phyloP scores from a whole-genome alignment of 768 basidiomycete genomes.

The Xerocomellus dryophilus region DNA sequence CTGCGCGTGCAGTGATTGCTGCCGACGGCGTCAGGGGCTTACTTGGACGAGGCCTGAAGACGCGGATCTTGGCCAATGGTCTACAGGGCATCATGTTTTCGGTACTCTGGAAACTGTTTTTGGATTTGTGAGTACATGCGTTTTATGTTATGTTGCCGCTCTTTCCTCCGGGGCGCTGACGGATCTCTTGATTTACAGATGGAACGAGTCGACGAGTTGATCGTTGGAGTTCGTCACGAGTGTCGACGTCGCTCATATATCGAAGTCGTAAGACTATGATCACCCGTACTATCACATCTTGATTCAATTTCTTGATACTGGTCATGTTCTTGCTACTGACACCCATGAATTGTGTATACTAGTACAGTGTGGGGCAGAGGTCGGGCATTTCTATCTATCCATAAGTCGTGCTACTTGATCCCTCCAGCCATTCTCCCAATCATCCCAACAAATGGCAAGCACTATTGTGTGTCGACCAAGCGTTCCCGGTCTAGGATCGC shows the following conservation, averaged over 20 bases:
- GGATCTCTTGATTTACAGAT: slow-evolving; percentile 17
- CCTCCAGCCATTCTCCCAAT: slow-evolving; percentile 20
- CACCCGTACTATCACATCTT: background rate
- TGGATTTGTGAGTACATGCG: slow-evolving; percentile 68
- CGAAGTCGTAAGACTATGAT: background rate
- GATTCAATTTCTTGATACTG: background rate
- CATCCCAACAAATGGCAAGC: slow-evolving; percentile 44
- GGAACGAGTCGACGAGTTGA: slow-evolving; percentile 33
- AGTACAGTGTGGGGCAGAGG: no score
- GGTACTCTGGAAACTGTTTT: slow-evolving; percentile 86
- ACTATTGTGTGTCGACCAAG: slow-evolving; percentile 38
- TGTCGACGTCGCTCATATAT: background rate
- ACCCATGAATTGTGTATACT: background rate
- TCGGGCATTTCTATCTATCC: background rate
- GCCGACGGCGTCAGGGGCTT: slow-evolving; percentile 76
- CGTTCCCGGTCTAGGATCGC: slow-evolving; percentile 21
- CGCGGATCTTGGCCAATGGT: slow-evolving; percentile 85
- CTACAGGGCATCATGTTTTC: slow-evolving; percentile 90
- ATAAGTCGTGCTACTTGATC: slow-evolving; percentile 7
- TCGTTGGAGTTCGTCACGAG: background rate
- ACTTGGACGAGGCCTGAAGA: slow-evolving; percentile 87
- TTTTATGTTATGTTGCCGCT: background rate
- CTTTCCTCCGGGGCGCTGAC: background rate
- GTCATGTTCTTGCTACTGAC: background rate
- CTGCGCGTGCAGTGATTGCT: slow-evolving; percentile 72